A percentile compares a stretch with the other conserved stretches of the same genome.
These are phyloP conservation scores for Euphrasia confusa DNA, from an alignment of 257 asterid genomes.

Conservation along the genomic window DNA sequence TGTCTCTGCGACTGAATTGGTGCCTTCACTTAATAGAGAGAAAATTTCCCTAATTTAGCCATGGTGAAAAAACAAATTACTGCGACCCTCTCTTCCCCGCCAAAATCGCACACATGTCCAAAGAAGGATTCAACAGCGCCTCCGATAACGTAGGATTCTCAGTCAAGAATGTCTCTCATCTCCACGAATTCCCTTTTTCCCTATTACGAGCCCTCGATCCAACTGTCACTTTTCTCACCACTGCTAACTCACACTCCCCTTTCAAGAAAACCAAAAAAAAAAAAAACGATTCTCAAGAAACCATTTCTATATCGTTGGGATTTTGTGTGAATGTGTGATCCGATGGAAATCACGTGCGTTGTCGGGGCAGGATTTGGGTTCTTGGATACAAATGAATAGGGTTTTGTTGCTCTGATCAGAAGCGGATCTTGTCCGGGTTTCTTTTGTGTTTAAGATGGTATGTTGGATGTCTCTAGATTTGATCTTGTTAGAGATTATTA, in stretches of 20 bases:
- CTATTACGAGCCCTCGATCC: conserved; percentile 30
- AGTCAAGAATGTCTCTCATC: conserved; percentile 26
- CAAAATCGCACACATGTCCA: no score
- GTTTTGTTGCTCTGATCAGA: conserved; percentile 27
- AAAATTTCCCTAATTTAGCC: no score
- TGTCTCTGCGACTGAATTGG: no score
- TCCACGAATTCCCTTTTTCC: conserved; percentile 24
- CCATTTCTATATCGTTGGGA: conserved; percentile 5
- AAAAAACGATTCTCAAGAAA: conserved; percentile 9
- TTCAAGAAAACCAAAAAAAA: conserved; percentile 21
- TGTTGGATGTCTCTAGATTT: conserved; percentile 15
- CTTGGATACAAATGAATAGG: conserved; percentile 15
- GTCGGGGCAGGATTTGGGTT: conserved; percentile 23
- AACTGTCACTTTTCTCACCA: conserved; percentile 31
- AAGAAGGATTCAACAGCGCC: neutral
- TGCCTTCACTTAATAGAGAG: no score
- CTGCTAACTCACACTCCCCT: conserved; percentile 19
- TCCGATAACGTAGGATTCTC: conserved; percentile 51
- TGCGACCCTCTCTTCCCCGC: no score
- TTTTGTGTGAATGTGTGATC: neutral
- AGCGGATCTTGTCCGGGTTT: conserved; percentile 21
- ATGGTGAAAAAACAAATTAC: no score
- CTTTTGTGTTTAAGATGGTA: conserved; percentile 32
- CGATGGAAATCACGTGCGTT: neutral
- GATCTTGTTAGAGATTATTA: conserved; percentile 7